phyloP scores from a whole-genome alignment of 1,284 basidiomycete species.

The Trametes versicolor region DNA sequence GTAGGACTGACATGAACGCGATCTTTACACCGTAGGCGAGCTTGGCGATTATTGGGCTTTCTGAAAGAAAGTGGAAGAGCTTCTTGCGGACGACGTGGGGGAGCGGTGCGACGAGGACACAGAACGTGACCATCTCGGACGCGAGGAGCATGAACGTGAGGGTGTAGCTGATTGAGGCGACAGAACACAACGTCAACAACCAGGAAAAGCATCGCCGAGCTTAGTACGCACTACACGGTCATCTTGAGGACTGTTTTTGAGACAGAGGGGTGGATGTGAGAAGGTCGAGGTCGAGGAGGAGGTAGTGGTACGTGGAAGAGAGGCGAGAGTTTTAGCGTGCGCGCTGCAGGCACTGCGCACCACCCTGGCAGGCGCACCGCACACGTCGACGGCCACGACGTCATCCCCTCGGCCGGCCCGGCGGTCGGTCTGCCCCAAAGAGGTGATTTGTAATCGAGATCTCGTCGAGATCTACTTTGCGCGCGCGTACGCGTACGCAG shows the following conservation, averaged over 20 bases:
- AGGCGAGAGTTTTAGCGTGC: constrained; percentile 10
- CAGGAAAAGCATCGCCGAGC: not conserved
- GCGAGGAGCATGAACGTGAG: constrained; percentile 83
- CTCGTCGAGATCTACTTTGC: constrained; percentile 32
- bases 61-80: constrained; percentile 81
- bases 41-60: constrained; percentile 74
- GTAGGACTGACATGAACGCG: constrained; percentile 83
- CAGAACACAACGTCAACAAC: constrained; percentile 18
- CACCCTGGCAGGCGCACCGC: constrained; percentile 5
- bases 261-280: not conserved
- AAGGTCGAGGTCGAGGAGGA: not conserved
- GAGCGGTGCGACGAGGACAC: constrained; percentile 78
- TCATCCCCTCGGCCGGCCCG: constrained; percentile 25
- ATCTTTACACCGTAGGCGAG: constrained; percentile 89
- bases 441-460: constrained; percentile 34
- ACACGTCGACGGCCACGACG: constrained; percentile 35
- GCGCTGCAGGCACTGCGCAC: constrained; percentile 11
- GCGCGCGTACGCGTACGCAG: constrained; percentile 33
- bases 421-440: constrained; percentile 1
- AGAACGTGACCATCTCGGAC: constrained; percentile 83
- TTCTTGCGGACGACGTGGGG: constrained; percentile 78
- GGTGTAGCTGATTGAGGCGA: constrained; percentile 61
- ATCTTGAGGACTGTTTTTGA: constrained; percentile 48
- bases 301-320: constrained; percentile 14
- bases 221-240: constrained; percentile 72